Conservation (phyloP, 495 filamentous ascomycete genomes). For the Xylaria intraflava region DNA sequence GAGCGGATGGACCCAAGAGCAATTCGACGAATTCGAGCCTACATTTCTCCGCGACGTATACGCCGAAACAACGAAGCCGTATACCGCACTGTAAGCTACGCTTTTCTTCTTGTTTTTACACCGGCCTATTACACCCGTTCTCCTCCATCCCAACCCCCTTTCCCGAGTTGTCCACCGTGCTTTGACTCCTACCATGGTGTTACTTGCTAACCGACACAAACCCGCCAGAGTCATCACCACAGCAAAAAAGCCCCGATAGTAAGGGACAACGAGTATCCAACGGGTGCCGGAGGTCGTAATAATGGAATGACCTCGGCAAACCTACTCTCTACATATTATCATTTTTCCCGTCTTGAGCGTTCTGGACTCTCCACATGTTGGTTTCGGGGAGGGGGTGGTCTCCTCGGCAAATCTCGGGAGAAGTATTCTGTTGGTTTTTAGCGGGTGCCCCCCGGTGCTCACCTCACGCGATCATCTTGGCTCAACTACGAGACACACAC, state of each 20-base stretch:
- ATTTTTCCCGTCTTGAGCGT: too few relatives aligned
- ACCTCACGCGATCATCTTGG: too few relatives aligned
- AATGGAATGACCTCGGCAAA: not conserved
- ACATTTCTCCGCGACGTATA: slow-evolving; percentile 17
- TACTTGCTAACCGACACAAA: not conserved
- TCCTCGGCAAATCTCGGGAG: too few relatives aligned
- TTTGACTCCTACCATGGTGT: not conserved
- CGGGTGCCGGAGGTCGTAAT: not conserved
- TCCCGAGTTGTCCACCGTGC: not conserved
- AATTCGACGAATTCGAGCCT: slow-evolving; percentile 18
- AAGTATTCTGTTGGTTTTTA: too few relatives aligned
- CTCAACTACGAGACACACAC: too few relatives aligned
- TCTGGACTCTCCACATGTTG: not conserved
- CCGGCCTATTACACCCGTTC: not conserved
- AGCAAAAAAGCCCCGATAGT: slow-evolving; percentile 22
- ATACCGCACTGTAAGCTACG: slow-evolving; percentile 22
- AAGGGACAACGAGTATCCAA: not conserved
- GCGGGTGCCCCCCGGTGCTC: too few relatives aligned
- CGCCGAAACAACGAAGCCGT: slow-evolving; percentile 10
- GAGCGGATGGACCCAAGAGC: slow-evolving; percentile 19
- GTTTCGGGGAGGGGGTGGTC: not conserved
- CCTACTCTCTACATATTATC: not conserved
- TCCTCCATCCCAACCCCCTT: not conserved
- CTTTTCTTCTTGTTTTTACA: not conserved
- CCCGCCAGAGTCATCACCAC: slow-evolving; percentile 21